Percentiles rank a stretch among this genome's conserved stretches.
These are phyloP conservation scores for Candida multigemmis DNA, from an alignment of 805 yeast species.

Conservation along the genomic window DNA sequence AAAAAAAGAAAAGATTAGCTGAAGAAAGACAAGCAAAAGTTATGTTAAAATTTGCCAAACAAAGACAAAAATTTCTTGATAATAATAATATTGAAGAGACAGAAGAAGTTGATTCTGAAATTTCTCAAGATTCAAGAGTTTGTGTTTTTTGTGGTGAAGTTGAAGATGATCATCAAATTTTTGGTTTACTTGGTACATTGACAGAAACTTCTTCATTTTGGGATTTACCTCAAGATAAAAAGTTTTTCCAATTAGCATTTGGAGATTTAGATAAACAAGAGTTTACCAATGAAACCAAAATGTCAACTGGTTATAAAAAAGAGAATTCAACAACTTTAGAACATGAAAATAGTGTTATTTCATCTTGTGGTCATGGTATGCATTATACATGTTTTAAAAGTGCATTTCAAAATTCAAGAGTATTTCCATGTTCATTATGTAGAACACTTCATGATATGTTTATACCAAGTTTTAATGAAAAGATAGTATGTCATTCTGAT, in stretches of 20 bases:
- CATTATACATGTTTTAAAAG: conserved; percentile 37
- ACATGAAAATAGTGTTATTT: conserved; percentile 18
- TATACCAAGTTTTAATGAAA: conserved; percentile 40
- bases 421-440: conserved; percentile 43
- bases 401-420: conserved; percentile 9
- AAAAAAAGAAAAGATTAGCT: conserved; percentile 48
- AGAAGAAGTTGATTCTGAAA: conserved; percentile 6
- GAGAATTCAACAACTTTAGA: conserved; percentile 6
- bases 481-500: no score
- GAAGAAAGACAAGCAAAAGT: conserved; percentile 54
- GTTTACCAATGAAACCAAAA: conserved; percentile 8
- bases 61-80: conserved; percentile 34
- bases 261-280: conserved; percentile 9
- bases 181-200: conserved; percentile 52
- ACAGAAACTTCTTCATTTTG: conserved; percentile 41
- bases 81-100: conserved; percentile 15
- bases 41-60: conserved; percentile 52
- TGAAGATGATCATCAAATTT: conserved; percentile 33
- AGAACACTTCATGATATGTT: conserved; percentile 34
- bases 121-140: conserved; percentile 13
- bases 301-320: conserved; percentile 9
- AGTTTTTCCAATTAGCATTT: conserved; percentile 12
- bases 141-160: conserved; percentile 58
- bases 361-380: conserved; percentile 47
- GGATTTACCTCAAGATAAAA: conserved; percentile 25